Percentiles rank a stretch among this genome's conserved stretches.
Conservation (phyloP, 2,329 filamentous ascomycete genomes). For the Clonostachys rosea region DNA sequence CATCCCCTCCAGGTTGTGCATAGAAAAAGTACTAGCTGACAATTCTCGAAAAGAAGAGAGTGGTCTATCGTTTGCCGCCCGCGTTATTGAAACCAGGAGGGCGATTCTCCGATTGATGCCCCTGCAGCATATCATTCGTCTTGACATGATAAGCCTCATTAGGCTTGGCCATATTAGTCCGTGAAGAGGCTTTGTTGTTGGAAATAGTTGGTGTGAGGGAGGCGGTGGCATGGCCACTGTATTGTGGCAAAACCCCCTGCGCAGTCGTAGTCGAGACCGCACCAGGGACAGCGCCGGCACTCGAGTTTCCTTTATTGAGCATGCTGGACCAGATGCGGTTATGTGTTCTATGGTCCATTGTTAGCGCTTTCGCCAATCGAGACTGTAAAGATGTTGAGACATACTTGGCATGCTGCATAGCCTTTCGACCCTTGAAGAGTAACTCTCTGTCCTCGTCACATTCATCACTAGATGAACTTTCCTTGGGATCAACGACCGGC, state of each 20-base stretch:
- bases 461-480: slow-evolving; percentile 18
- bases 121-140: neutral
- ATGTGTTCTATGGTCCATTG: slow-evolving; percentile 27
- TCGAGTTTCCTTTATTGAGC: slow-evolving; percentile 46
- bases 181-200: slow-evolving; percentile 26
- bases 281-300: slow-evolving; percentile 36
- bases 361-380: neutral
- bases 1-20: no score
- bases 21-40: no score
- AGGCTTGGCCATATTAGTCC: slow-evolving; percentile 3
- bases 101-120: slow-evolving; percentile 38
- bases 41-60: neutral
- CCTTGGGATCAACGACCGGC: slow-evolving; percentile 5
- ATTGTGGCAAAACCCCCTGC: slow-evolving; percentile 49
- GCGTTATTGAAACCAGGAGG: slow-evolving; percentile 20
- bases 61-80: neutral
- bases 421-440: slow-evolving; percentile 29
- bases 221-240: slow-evolving; percentile 45
- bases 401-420: slow-evolving; percentile 20
- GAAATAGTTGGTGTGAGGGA: slow-evolving; percentile 39
- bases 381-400: slow-evolving; percentile 9
- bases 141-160: no score
- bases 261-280: slow-evolving; percentile 48
- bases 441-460: slow-evolving; percentile 25
- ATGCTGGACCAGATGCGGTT: slow-evolving; percentile 44